Evolutionary conservation across 805 yeast genomes (phyloP).

Genomic region (Metschnikowia colocasiae): DNA sequence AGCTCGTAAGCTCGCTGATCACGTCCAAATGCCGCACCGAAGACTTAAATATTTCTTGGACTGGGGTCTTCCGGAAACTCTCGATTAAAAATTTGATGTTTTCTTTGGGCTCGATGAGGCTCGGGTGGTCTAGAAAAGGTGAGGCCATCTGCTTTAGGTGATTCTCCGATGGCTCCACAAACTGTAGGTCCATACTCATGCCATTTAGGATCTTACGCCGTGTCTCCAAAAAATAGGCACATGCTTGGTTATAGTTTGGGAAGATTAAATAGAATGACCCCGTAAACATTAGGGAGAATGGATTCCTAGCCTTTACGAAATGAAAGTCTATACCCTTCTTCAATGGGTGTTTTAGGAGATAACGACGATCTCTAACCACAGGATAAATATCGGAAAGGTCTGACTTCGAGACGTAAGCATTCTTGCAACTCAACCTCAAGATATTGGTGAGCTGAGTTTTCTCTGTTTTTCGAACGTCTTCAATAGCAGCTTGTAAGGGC

Average conservation of each 20-base stretch:
- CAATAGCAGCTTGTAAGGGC: conserved; percentile 24
- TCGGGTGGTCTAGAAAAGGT: conserved; percentile 21
- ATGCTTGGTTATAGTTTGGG: conserved; percentile 44
- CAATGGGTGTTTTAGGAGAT: conserved; percentile 21
- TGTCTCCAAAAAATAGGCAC: conserved; percentile 50
- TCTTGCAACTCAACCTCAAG: conserved; percentile 35
- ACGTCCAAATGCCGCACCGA: conserved; percentile 8
- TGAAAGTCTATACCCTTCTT: conserved; percentile 29
- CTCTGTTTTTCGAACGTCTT: conserved; percentile 19
- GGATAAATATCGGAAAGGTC: conserved; percentile 44
- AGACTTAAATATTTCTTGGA: conserved; percentile 6
- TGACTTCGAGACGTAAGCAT: conserved; percentile 32
- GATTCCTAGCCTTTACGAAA: conserved; percentile 50
- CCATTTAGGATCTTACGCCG: conserved; percentile 50
- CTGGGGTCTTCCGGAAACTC: conserved; percentile 3
- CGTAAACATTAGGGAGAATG: conserved; percentile 39
- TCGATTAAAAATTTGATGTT: conserved; percentile 6
- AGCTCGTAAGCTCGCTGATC: neutral
- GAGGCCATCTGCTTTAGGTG: conserved; percentile 29
- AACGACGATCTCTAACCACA: conserved; percentile 27
- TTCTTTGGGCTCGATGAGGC: neutral
- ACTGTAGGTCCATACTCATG: conserved; percentile 41
- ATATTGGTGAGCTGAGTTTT: conserved; percentile 21
- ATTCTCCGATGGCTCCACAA: conserved; percentile 32
- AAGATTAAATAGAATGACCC: conserved; percentile 56